Conservation (phyloP, 129 eudicot genomes). For the Silybum marianum region DNA sequence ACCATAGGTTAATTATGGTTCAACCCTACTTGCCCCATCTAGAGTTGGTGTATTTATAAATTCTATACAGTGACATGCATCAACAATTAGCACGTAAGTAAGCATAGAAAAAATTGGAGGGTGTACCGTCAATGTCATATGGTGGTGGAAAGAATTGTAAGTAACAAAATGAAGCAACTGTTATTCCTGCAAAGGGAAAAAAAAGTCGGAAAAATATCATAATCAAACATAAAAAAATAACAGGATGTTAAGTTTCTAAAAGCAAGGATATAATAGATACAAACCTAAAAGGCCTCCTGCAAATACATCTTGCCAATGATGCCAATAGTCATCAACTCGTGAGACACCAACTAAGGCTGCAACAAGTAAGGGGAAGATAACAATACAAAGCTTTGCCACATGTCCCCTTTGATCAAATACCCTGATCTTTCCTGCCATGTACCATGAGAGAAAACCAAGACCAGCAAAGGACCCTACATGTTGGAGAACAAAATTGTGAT, state of each 20-base stretch:
- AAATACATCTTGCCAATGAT: conserved; percentile 96
- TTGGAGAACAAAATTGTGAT: neutral
- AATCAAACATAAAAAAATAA: neutral
- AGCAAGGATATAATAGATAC: conserved; percentile 3
- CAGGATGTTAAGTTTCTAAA: neutral
- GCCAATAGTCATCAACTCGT: conserved; percentile 95
- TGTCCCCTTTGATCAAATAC: conserved; percentile 84
- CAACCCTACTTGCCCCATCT: neutral
- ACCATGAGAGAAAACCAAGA: conserved; percentile 83
- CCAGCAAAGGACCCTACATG: conserved; percentile 89
- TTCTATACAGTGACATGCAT: neutral
- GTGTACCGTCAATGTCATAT: conserved; percentile 58
- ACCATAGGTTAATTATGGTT: neutral
- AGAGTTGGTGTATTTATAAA: neutral
- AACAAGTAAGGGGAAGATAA: conserved; percentile 67
- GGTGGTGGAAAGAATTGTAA: conserved; percentile 85
- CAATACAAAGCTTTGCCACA: conserved; percentile 76
- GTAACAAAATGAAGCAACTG: conserved; percentile 73
- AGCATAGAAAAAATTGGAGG: neutral
- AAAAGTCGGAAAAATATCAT: conserved; percentile 5
- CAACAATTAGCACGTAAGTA: neutral
- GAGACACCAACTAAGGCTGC: conserved; percentile 85
- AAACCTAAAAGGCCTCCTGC: conserved; percentile 78
- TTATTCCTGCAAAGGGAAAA: conserved; percentile 46
- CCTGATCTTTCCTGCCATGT: conserved; percentile 72